Evolutionary conservation across 768 basidiomycete species (phyloP).

Genomic region (Termitomyces sp.): DNA sequence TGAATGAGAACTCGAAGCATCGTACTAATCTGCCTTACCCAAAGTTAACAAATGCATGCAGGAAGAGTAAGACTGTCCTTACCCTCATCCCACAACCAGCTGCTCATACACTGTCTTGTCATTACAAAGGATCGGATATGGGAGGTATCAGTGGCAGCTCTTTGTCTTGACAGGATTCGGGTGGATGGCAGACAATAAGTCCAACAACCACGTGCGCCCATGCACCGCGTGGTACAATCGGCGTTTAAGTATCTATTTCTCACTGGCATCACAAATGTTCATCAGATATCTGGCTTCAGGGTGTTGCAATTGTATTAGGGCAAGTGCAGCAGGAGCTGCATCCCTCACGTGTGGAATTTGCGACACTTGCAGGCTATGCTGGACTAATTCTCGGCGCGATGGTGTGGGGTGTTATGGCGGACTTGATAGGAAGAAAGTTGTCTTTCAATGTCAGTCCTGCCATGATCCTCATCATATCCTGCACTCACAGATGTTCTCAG

Average conservation of each 20-base stretch:
- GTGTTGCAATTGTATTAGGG: slow-evolving; percentile 43
- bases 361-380: slow-evolving; percentile 45
- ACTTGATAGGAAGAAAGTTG: slow-evolving; percentile 44
- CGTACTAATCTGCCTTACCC: not conserved
- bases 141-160: slow-evolving; percentile 48
- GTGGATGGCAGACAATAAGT: slow-evolving; percentile 50
- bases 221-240: not conserved
- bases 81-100: not conserved
- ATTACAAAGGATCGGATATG: slow-evolving; percentile 43
- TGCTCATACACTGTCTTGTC: not conserved
- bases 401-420: slow-evolving; percentile 48
- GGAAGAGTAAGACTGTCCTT: slow-evolving; percentile 33
- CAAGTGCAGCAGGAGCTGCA: slow-evolving; percentile 43
- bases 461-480: not conserved
- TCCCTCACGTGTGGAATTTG: slow-evolving; percentile 43
- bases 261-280: not conserved
- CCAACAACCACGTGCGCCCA: not conserved
- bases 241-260: not conserved
- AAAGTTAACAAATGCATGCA: slow-evolving; percentile 46
- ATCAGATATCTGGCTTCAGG: slow-evolving; percentile 46
- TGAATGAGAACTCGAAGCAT: not conserved
- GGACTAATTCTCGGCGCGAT: slow-evolving; percentile 49
- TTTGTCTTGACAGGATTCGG: slow-evolving; percentile 47
- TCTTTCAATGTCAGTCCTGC: slow-evolving; percentile 37
- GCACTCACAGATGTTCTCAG: slow-evolving; percentile 9